These are phyloP conservation scores for Pseudophaeomoniella oleicola DNA, from an alignment of 2,329 filamentous ascomycete species.

Conservation along the genomic window DNA sequence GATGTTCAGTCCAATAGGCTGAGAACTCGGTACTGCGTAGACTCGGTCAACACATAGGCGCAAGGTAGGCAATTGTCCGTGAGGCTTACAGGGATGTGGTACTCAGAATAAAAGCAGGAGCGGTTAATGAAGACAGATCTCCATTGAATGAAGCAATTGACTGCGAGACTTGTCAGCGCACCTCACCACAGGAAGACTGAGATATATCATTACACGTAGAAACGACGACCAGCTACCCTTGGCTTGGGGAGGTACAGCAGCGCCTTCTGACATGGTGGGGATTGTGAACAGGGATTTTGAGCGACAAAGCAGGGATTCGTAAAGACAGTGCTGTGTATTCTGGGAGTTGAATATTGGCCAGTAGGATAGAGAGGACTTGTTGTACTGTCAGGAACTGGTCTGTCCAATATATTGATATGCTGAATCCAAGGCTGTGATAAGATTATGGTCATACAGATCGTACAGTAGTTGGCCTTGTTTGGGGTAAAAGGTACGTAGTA, in stretches of 20 bases:
- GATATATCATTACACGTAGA: slow-evolving; percentile 22
- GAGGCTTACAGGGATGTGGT: slow-evolving; percentile 55
- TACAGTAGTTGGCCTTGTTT: too few species aligned
- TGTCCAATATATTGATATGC: too few species aligned
- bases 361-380: too few species aligned
- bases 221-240: slow-evolving; percentile 33
- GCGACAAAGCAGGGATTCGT: too few species aligned
- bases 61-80: not conserved
- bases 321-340: too few species aligned
- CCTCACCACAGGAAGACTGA: not conserved
- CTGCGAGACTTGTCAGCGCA: slow-evolving; percentile 11
- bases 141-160: slow-evolving; percentile 75
- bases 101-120: slow-evolving; percentile 70
- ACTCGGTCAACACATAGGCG: not conserved
- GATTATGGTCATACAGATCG: too few species aligned
- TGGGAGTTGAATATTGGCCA: too few species aligned
- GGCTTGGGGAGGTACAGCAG: slow-evolving; percentile 24
- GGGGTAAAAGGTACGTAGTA: too few species aligned
- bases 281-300: too few species aligned
- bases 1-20: slow-evolving; percentile 60
- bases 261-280: slow-evolving; percentile 17
- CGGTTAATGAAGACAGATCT: slow-evolving; percentile 66
- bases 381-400: too few species aligned
- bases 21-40: slow-evolving; percentile 30
- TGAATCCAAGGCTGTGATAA: too few species aligned